Base-by-base conservation (phyloP, 31 red algal genomes). In the Bonnemaisonia californica region DNA sequence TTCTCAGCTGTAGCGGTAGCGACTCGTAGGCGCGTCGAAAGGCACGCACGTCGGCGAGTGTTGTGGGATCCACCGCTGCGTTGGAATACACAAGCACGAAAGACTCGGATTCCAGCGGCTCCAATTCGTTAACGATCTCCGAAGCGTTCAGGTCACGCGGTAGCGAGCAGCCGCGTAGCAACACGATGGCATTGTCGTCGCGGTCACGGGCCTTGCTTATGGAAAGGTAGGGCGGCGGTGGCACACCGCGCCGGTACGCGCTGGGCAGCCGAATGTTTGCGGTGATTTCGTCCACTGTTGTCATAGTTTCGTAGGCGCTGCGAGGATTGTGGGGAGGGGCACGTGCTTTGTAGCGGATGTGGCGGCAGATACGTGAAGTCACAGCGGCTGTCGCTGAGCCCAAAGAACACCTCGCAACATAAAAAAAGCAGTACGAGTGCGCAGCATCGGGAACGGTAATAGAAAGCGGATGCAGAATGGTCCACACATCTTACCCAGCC, bases 21-120 rank as follows among this genome's bases (percentile, higher is more conserved):
- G 68, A 70, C 34, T 84, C 80, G 40, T 74, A 84, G 23, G 68
- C 66, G 1, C 45, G 45, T 58, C 80, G 80, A 62, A 84, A 72
- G 11, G 80, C 45, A 36, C 69, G 69, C 36, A 84, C 80, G 35
- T 24, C 23, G 54, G 40, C 30, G 31, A 72, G 67, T 23, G 80
- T 38, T 11, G 56, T 40, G n/a, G 79, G 24, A 16, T 18, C 51
- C 42, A 56, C 45, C 26, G 41, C 11, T 21, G 22, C 47, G 16
- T 51, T 51, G 45, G 45, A 11, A 16, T 51, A 51, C 9, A 51
- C 45, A 16, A 51, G 45, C 45, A 51, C 45, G 45, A 51, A 51
- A n/a, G n/a, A n/a, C 7, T 51, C 16, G 45, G 45, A 11, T 51
- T 7, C 16, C 9, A 51, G 9, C 9, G 45, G 45, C 7, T 16